Evolutionary conservation across 1,284 basidiomycete species (phyloP).

Genomic region (Naganishia sp.): DNA sequence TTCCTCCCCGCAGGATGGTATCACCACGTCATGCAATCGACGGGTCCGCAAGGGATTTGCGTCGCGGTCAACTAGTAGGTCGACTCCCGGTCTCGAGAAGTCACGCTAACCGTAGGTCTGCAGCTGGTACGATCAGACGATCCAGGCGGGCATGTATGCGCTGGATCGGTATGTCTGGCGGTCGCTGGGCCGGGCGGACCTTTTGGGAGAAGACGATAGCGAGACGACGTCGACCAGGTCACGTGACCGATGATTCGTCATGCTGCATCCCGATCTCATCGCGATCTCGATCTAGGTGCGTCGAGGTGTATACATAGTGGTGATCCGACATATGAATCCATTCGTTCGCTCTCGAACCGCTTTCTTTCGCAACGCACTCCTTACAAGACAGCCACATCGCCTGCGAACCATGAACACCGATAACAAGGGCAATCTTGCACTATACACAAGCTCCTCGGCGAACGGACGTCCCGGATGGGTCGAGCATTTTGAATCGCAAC

Average conservation of each 20-base stretch:
- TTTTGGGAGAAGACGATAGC: constrained; percentile 12
- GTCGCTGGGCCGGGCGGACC: constrained; percentile 16
- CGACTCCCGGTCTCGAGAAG: background rate
- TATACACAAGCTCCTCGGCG: constrained; percentile 4
- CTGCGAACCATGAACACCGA: constrained; percentile 15
- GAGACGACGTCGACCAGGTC: constrained; percentile 5
- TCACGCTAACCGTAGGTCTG: background rate
- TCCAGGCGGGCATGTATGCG: constrained; percentile 29
- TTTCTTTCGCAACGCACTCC: background rate
- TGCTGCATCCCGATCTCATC: background rate
- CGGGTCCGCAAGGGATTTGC: constrained; percentile 54
- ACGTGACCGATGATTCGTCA: constrained; percentile 15
- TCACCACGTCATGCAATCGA: constrained; percentile 76
- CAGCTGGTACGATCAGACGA: constrained; percentile 34
- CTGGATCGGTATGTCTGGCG: constrained; percentile 30
- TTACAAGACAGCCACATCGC: background rate
- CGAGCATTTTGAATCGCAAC: constrained; percentile 40
- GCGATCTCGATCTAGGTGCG: background rate
- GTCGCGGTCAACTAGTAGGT: constrained; percentile 90
- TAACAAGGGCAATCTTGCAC: constrained; percentile 6
- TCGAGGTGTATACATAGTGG: background rate
- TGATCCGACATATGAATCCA: background rate
- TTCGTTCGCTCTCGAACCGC: background rate
- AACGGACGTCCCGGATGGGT: constrained; percentile 42
- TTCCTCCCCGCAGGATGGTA: constrained; percentile 89